phyloP scores from a whole-genome alignment of 768 basidiomycete species.

The Kwoniella heveanensis region DNA sequence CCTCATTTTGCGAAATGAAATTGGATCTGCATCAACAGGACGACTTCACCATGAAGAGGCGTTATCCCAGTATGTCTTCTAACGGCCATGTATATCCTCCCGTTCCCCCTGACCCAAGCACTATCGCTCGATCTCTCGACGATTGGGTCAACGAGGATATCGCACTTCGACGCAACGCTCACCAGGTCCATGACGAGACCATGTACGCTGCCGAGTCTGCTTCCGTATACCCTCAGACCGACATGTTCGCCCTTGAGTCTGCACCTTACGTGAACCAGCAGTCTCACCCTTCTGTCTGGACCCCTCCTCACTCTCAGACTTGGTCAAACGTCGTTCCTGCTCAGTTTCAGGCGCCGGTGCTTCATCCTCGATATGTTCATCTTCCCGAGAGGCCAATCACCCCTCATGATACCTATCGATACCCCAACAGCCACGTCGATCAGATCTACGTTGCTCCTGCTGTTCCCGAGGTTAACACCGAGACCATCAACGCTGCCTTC shows the following conservation, averaged over 20 bases:
- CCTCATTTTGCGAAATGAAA: not conserved
- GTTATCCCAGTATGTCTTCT: slow-evolving; percentile 23
- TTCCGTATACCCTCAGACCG: not conserved
- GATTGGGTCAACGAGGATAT: slow-evolving; percentile 18
- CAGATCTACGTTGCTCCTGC: slow-evolving; percentile 21
- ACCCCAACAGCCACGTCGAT: slow-evolving; percentile 23
- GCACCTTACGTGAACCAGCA: slow-evolving; percentile 7
- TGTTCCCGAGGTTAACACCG: slow-evolving; percentile 17
- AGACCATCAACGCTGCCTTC: slow-evolving; percentile 28
- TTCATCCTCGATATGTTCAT: slow-evolving; percentile 21
- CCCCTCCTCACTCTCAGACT: slow-evolving; percentile 10
- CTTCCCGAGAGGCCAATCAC: slow-evolving; percentile 28
- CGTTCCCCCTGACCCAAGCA: slow-evolving; percentile 20
- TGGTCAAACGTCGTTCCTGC: slow-evolving; percentile 1
- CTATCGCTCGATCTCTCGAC: slow-evolving; percentile 16
- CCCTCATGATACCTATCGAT: slow-evolving; percentile 34
- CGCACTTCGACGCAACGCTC: not conserved
- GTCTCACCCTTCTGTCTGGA: slow-evolving; percentile 15
- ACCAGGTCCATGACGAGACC: not conserved
- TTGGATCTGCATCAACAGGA: slow-evolving; percentile 9
- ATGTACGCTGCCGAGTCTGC: slow-evolving; percentile 3
- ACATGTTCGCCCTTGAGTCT: slow-evolving; percentile 12
- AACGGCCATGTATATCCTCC: slow-evolving; percentile 21
- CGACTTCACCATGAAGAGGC: slow-evolving; percentile 13
- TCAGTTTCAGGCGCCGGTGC: slow-evolving; percentile 33